phyloP scores from a whole-genome alignment of 1,284 basidiomycete genomes.

The Rhodotorula sp. region DNA sequence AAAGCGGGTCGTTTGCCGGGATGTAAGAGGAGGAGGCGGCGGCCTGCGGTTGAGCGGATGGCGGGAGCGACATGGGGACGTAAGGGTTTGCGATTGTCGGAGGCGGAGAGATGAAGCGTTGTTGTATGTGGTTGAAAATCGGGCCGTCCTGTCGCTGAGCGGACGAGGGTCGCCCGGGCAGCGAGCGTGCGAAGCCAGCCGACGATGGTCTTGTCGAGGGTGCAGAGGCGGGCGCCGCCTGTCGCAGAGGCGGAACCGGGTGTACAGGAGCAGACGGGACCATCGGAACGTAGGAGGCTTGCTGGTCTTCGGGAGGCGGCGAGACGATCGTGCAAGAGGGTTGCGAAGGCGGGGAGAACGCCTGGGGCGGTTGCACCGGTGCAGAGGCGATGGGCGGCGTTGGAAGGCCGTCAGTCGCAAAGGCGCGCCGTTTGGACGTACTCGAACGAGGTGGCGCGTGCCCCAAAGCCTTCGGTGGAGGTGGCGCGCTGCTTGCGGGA shows the following conservation, averaged over 20 bases:
- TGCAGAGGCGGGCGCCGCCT: background rate
- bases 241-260: background rate
- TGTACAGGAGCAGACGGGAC: too few relatives aligned
- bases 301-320: background rate
- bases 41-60: background rate
- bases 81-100: conserved; percentile 20
- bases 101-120: conserved; percentile 29
- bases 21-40: conserved; percentile 3
- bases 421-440: background rate
- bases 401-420: background rate
- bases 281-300: background rate
- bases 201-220: background rate
- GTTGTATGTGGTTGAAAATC: conserved; percentile 30
- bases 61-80: background rate
- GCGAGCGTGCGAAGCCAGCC: background rate
- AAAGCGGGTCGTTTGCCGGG: conserved; percentile 26
- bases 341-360: background rate
- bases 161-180: conserved; percentile 12
- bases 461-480: background rate
- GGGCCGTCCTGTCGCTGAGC: conserved; percentile 18
- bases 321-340: background rate
- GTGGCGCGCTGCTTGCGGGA: background rate
- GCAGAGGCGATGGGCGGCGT: background rate
- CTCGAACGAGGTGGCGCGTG: background rate
- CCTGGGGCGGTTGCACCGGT: too few relatives aligned